These are phyloP conservation scores for Raddia distichophylla DNA, from an alignment of 176 grass and related monocot genomes.

Conservation along the genomic window DNA sequence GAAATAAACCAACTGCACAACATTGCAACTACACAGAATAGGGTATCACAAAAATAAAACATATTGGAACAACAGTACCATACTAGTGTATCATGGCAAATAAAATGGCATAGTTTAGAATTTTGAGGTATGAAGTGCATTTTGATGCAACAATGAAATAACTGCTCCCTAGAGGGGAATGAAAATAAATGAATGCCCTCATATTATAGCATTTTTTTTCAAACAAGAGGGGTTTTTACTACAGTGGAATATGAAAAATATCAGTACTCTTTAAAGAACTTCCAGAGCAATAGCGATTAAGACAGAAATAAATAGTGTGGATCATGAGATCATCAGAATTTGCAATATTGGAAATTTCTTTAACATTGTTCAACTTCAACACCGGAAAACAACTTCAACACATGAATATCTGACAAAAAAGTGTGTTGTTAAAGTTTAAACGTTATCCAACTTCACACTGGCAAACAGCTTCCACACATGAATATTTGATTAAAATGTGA, in stretches of 20 bases:
- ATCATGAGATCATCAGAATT: neutral
- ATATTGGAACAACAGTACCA: neutral
- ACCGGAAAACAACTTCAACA: neutral
- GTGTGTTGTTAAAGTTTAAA: too few species aligned
- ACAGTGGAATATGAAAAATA: neutral
- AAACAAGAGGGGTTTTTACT: neutral
- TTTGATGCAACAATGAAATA: neutral
- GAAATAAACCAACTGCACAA: neutral
- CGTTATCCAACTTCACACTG: neutral
- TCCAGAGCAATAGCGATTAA: neutral
- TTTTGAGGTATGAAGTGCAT: neutral
- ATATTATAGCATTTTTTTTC: neutral
- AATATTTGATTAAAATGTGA: neutral
- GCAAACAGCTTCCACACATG: neutral
- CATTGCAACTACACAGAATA: neutral
- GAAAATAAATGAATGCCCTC: neutral
- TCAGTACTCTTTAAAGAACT: neutral
- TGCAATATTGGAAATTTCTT: neutral
- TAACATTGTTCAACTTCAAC: neutral
- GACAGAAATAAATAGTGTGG: neutral
- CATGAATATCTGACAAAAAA: conserved; percentile 7
- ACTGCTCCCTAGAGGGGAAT: neutral
- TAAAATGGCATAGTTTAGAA: neutral
- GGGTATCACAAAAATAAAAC: conserved; percentile 10
- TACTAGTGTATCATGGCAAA: neutral